Evolutionary conservation across 768 basidiomycete genomes (phyloP).

Genomic region (Tylopilus plumbeoviolaceoides): DNA sequence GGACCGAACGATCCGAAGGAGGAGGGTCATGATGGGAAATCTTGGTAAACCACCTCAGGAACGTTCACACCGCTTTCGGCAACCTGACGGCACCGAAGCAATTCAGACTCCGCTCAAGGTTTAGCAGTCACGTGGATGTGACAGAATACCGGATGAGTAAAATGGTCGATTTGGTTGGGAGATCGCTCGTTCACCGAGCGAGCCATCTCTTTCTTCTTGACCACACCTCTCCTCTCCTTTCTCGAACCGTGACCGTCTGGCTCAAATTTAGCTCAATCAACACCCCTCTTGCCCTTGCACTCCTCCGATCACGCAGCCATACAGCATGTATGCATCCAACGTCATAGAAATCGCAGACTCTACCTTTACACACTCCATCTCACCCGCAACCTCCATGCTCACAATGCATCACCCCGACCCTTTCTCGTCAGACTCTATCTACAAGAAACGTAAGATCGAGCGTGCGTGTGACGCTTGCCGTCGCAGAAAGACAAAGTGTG

Average conservation of each 20-base stretch:
- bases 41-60: not conserved
- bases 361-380: not conserved
- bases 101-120: not conserved
- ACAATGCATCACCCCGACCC: not conserved
- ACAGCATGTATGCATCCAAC: constrained; percentile 18
- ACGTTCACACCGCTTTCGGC: not conserved
- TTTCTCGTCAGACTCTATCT: constrained; percentile 15
- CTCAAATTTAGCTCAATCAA: too few relatives aligned
- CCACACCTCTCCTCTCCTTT: too few relatives aligned
- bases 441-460: constrained; percentile 45
- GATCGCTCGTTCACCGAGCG: not conserved
- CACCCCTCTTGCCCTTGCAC: not conserved
- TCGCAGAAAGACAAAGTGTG: constrained; percentile 56
- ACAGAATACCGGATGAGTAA: not conserved
- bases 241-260: too few relatives aligned
- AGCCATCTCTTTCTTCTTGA: too few relatives aligned
- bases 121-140: too few relatives aligned
- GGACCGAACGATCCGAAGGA: not conserved
- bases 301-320: constrained; percentile 17
- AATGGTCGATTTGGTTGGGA: constrained; percentile 1
- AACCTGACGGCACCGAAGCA: too few relatives aligned
- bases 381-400: constrained; percentile 3
- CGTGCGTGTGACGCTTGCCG: constrained; percentile 60
- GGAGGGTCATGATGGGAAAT: not conserved
- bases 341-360: constrained; percentile 28